A percentile compares a stretch with the other conserved stretches of the same genome.
phyloP scores from a whole-genome alignment of 805 yeast genomes.

The Schwanniomyces pseudopolymorphus region DNA sequence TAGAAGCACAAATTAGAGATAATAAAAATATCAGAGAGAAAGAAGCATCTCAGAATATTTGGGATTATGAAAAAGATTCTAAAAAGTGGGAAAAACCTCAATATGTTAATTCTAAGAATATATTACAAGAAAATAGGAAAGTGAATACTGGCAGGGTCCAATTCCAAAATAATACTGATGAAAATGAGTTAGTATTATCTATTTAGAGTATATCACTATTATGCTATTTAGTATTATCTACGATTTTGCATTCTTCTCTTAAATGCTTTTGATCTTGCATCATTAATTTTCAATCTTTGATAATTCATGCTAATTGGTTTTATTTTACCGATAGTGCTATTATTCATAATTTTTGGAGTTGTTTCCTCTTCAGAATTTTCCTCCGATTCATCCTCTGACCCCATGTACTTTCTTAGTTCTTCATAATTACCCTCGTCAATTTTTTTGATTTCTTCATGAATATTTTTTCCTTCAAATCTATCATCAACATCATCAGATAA shows the following conservation, averaged over 20 bases:
- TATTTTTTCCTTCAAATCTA: constrained; percentile 37
- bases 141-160: constrained; percentile 23
- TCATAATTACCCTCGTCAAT: constrained; percentile 27
- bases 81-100: constrained; percentile 55
- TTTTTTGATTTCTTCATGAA: constrained; percentile 41
- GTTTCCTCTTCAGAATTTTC: constrained; percentile 12
- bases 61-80: constrained; percentile 62
- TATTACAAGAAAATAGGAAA: not conserved
- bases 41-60: constrained; percentile 36
- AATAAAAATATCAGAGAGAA: constrained; percentile 27
- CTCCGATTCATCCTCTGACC: constrained; percentile 10
- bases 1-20: constrained; percentile 30
- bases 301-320: constrained; percentile 48
- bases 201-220: constrained; percentile 6
- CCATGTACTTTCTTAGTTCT: constrained; percentile 20
- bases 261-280: constrained; percentile 39
- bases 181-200: constrained; percentile 23
- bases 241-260: constrained; percentile 22
- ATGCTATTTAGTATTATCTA: not conserved
- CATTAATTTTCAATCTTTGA: constrained; percentile 53
- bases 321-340: constrained; percentile 14
- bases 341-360: constrained; percentile 1
- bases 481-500: constrained; percentile 16
- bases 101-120: not conserved
- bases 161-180: constrained; percentile 17